Conservation (phyloP, 169 alveolate species). For the Plasmodium adleri region DNA sequence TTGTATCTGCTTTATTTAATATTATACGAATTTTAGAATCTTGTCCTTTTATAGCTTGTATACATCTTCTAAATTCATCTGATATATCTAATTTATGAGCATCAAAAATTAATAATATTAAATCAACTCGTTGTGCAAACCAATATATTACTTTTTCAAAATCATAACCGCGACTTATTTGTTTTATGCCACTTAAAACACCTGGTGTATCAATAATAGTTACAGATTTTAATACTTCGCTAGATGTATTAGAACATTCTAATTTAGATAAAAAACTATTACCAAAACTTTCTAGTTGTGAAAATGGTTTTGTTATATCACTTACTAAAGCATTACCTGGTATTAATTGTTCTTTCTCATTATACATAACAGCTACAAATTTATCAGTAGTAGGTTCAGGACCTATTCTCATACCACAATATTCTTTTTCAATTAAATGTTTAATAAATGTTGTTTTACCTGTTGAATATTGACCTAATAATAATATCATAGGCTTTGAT, state of each 20-base stretch:
- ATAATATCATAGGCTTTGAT: constrained; percentile 85
- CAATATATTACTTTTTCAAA: constrained; percentile 89
- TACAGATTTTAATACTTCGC: constrained; percentile 77
- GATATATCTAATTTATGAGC: constrained; percentile 89
- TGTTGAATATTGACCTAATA: constrained; percentile 85
- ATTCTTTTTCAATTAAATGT: constrained; percentile 82
- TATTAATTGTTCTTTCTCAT: constrained; percentile 78
- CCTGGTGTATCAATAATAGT: constrained; percentile 91
- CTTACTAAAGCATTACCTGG: constrained; percentile 89
- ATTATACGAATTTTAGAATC: constrained; percentile 82
- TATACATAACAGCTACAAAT: constrained; percentile 85
- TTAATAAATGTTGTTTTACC: constrained; percentile 86
- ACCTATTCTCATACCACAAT: constrained; percentile 86
- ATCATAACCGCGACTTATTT: constrained; percentile 87
- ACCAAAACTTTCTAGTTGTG: constrained; percentile 87
- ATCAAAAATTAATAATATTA: constrained; percentile 85
- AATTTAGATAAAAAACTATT: constrained; percentile 83
- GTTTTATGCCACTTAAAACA: constrained; percentile 87
- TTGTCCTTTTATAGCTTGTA: constrained; percentile 78
- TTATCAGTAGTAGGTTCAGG: constrained; percentile 91
- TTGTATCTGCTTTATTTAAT: constrained; percentile 83
- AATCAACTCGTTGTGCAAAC: constrained; percentile 88
- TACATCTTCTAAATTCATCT: constrained; percentile 86
- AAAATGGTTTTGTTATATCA: constrained; percentile 86
- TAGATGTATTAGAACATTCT: constrained; percentile 79